Conservation (phyloP, 441 rosid species). For the Pelargonium cotyledonis region DNA sequence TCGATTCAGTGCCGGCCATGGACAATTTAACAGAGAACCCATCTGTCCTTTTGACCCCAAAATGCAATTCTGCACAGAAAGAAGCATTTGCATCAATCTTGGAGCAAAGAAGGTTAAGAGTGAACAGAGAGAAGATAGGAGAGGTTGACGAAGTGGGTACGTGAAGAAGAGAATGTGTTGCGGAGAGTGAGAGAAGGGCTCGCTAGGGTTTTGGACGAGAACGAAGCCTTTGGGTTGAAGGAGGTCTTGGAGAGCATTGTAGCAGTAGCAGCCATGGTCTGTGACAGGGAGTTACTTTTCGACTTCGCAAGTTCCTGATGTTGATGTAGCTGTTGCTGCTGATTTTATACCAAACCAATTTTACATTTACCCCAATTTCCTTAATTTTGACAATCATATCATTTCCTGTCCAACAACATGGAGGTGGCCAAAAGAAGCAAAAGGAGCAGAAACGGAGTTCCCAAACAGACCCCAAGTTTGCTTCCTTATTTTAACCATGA, state of each 20-base stretch:
- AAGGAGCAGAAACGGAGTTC: too few relatives aligned
- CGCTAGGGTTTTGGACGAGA: not conserved
- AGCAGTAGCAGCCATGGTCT: not conserved
- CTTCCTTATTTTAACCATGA: too few relatives aligned
- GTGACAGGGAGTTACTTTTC: not conserved
- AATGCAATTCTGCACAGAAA: conserved; percentile 32
- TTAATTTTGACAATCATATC: too few relatives aligned
- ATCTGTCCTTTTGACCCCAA: conserved; percentile 29
- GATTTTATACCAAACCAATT: too few relatives aligned
- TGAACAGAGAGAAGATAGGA: not conserved
- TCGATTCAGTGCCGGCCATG: conserved; percentile 29
- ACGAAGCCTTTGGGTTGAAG: not conserved
- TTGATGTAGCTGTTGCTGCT: not conserved
- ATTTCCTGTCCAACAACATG: too few relatives aligned
- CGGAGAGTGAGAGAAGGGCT: not conserved
- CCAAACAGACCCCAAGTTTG: too few relatives aligned
- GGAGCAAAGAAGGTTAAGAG: not conserved
- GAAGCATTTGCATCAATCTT: not conserved
- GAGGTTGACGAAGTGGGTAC: conserved; percentile 6
- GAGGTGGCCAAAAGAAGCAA: too few relatives aligned
- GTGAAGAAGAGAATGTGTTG: not conserved
- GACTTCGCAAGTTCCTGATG: not conserved
- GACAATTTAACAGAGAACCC: conserved; percentile 36
- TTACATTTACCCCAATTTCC: too few relatives aligned
- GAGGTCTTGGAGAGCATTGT: conserved; percentile 6